Percentiles rank a stretch among this genome's conserved stretches.
phyloP scores from a whole-genome alignment of 768 basidiomycete species.

The Mycena latifolia region DNA sequence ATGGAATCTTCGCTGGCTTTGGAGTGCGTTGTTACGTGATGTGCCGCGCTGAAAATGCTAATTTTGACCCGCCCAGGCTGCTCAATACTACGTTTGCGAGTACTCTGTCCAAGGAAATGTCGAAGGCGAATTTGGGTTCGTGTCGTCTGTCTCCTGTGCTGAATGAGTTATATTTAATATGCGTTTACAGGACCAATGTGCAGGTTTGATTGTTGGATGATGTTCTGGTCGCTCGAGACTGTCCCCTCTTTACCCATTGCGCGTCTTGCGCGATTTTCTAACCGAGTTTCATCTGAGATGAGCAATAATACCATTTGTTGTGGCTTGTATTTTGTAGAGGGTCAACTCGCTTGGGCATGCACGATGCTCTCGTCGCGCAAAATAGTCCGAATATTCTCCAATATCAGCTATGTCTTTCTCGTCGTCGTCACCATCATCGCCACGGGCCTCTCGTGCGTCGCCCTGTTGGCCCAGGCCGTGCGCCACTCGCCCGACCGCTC shows the following conservation, averaged over 20 bases:
- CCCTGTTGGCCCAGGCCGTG: slow-evolving; percentile 79
- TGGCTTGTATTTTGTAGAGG: slow-evolving; percentile 22
- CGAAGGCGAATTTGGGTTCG: slow-evolving; percentile 70
- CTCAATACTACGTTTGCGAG: slow-evolving; percentile 77
- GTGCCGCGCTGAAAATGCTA: not conserved
- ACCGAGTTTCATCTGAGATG: slow-evolving; percentile 33
- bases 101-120: slow-evolving; percentile 76
- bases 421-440: slow-evolving; percentile 64
- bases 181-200: slow-evolving; percentile 56
- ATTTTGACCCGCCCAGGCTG: slow-evolving; percentile 54
- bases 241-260: slow-evolving; percentile 32
- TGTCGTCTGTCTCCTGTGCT: slow-evolving; percentile 30
- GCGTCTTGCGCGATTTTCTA: slow-evolving; percentile 11
- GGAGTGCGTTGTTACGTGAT: slow-evolving; percentile 57
- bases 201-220: slow-evolving; percentile 47
- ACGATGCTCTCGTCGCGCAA: slow-evolving; percentile 55
- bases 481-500: slow-evolving; percentile 67
- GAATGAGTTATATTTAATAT: slow-evolving; percentile 3
- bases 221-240: slow-evolving; percentile 32
- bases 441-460: slow-evolving; percentile 71
- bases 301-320: slow-evolving; percentile 36
- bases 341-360: not conserved
- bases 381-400: slow-evolving; percentile 63
- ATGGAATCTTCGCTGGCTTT: slow-evolving; percentile 69
- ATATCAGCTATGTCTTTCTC: slow-evolving; percentile 65